These are phyloP conservation scores for Lunularia cruciata DNA, from an alignment of 225 moss, liverwort and hornwort genomes.

Conservation along the genomic window DNA sequence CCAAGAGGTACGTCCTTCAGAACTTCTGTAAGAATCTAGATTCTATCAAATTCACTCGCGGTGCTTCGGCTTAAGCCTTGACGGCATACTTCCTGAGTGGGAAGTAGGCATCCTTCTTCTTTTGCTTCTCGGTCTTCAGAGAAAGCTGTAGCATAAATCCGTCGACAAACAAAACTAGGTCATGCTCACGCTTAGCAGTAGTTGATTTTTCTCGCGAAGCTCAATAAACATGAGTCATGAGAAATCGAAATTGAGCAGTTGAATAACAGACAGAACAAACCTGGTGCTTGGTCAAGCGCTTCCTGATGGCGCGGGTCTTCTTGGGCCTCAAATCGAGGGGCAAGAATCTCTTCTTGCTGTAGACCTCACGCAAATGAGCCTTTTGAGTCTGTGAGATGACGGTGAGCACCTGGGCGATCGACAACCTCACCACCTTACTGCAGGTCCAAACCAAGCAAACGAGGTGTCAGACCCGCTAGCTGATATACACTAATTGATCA, in stretches of 20 bases:
- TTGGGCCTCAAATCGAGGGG: conserved; percentile 84
- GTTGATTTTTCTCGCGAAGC: no score
- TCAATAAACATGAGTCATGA: no score
- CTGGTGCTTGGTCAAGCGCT: conserved; percentile 84
- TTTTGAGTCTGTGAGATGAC: conserved; percentile 89
- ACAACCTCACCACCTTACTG: conserved; percentile 90
- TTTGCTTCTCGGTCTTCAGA: conserved; percentile 73
- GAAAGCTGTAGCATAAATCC: conserved; percentile 64
- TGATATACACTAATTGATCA: no score
- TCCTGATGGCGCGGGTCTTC: conserved; percentile 89
- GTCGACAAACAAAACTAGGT: no score
- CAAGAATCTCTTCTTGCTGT: conserved; percentile 77
- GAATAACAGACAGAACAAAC: conserved; percentile 30
- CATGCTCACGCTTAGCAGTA: no score
- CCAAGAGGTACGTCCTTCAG: not conserved
- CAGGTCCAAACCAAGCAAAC: not conserved
- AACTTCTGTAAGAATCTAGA: not conserved
- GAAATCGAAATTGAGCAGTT: no score
- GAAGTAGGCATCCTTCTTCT: conserved; percentile 85
- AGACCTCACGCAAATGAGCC: conserved; percentile 69
- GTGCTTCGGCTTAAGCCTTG: conserved; percentile 38
- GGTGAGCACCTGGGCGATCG: conserved; percentile 85
- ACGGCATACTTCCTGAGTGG: conserved; percentile 82
- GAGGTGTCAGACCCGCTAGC: no score
- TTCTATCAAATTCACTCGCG: not conserved